phyloP scores from a whole-genome alignment of 2,329 filamentous ascomycete genomes.

The Eutypa lata region DNA sequence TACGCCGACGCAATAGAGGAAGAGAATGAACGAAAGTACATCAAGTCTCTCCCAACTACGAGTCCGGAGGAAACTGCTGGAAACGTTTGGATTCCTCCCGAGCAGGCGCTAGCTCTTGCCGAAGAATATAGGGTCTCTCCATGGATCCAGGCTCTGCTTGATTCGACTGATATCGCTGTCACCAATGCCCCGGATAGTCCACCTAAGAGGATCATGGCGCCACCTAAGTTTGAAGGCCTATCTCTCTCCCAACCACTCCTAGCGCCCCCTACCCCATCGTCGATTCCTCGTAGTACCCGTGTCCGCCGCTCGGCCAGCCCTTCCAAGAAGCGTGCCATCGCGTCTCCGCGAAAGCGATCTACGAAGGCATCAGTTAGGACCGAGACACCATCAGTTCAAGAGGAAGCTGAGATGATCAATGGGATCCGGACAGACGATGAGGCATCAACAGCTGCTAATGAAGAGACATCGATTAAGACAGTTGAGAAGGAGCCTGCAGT shows the following conservation, averaged over 20 bases:
- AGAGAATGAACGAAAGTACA: slow-evolving; percentile 72
- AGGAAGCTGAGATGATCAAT: slow-evolving; percentile 26
- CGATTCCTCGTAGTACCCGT: slow-evolving; percentile 44
- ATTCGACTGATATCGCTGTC: slow-evolving; percentile 72
- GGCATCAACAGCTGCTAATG: slow-evolving; percentile 38
- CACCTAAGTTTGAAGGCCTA: slow-evolving; percentile 69
- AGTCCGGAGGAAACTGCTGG: slow-evolving; percentile 91
- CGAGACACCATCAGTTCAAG: slow-evolving; percentile 29
- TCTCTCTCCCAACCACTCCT: slow-evolving; percentile 41
- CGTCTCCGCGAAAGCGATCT: slow-evolving; percentile 55
- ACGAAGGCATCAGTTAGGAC: slow-evolving; percentile 38
- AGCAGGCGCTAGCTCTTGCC: slow-evolving; percentile 75
- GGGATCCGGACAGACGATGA: slow-evolving; percentile 46
- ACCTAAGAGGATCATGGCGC: slow-evolving; percentile 73
- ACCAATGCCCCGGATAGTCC: slow-evolving; percentile 59
- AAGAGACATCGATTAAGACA: slow-evolving; percentile 41
- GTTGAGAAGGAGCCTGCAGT: slow-evolving; percentile 47
- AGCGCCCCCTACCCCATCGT: slow-evolving; percentile 47
- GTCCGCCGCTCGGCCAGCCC: slow-evolving; percentile 57
- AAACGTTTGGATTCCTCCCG: slow-evolving; percentile 91
- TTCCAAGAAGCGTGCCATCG: slow-evolving; percentile 48
- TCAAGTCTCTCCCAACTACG: slow-evolving; percentile 78
- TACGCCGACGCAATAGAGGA: slow-evolving; percentile 72
- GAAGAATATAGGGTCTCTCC: slow-evolving; percentile 80
- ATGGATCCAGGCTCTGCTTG: slow-evolving; percentile 91